Evolutionary conservation across 192 early-diverging fungal genomes (phyloP), one percentile per base, ranked within the genome.

Genomic region (Lobosporangium transversale): DNA sequence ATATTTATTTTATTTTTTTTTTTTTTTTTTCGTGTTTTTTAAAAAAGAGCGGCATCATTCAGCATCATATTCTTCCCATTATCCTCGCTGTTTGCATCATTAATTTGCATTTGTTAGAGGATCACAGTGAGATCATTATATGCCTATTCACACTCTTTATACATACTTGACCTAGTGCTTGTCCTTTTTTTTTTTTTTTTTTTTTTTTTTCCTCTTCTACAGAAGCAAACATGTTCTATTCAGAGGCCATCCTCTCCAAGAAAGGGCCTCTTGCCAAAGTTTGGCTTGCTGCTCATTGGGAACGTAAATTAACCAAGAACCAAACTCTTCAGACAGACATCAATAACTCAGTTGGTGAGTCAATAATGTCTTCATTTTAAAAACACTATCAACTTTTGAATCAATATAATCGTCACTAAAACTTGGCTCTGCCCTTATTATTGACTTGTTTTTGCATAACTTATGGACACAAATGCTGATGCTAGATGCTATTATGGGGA

Each of bases 221-320:
- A 26, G 6, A 50, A 50, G 9, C 48, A 24, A 3, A 24, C 63
- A 93, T 91, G 90, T 90, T 93, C 70, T 92, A 90, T 69, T 87
- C 91, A 21, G 92, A 94, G 62, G 90, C 91, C 48, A 89, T 94
- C 52, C 83, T 92, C 26, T 89, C 90, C 32, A 91, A 91, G 58
- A 92, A 93, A 80, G 95, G 96, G 5, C 90, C 95, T 44, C 85
- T 99, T 52, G 94, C 94, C 58, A 94, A 93, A 75, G 94, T 98
- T 60, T 99, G 98, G 98, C 88, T 99, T 21, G 98, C 98, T 15
- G 94, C 97, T 30, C 95, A 98, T 66, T 94, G 93, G 90, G 98
- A 99, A 81, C 86, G 92, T 74, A 99, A 99, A 87, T 83, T 99
- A 31, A 92, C 90, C 61, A 99, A 99, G 74, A 82, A 88, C 6